A percentile compares a stretch with the other conserved stretches of the same genome.
Conservation (phyloP, 2,329 filamentous ascomycete species). For the Pseudogymnoascus sp. region DNA sequence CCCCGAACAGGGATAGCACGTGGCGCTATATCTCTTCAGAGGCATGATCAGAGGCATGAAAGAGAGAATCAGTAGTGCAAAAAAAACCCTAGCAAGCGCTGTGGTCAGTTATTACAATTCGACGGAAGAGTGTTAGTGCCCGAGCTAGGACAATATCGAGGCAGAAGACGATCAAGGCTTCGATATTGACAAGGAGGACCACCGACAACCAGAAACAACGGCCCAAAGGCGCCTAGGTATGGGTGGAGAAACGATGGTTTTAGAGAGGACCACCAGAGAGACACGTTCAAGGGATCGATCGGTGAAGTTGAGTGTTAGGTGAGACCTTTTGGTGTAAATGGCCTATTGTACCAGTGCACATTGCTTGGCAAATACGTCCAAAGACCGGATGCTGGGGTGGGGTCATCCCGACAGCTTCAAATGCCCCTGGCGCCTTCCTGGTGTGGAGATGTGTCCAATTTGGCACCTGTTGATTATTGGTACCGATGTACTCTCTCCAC, state of each 20-base stretch:
- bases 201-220: neutral
- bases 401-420: neutral
- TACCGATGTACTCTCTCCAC: constrained; percentile 8
- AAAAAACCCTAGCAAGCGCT: constrained; percentile 1
- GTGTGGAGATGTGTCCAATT: constrained; percentile 9
- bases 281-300: constrained; percentile 9
- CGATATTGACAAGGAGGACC: constrained; percentile 3
- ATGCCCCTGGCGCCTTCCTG: constrained; percentile 5
- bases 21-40: constrained; percentile 3
- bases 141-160: constrained; percentile 6
- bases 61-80: constrained; percentile 2
- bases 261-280: neutral
- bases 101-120: constrained; percentile 5
- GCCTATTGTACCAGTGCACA: neutral
- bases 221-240: neutral
- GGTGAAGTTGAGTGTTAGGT: neutral
- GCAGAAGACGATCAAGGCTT: constrained; percentile 1
- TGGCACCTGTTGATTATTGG: constrained; percentile 7
- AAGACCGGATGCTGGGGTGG: constrained; percentile 1
- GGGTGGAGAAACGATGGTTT: neutral
- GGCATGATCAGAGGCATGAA: neutral
- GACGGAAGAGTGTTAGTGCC: constrained; percentile 8
- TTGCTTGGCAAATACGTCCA: constrained; percentile 1
- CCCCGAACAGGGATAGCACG: constrained; percentile 7
- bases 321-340: constrained; percentile 7